Base-by-base conservation (phyloP, 2,329 filamentous ascomycete genomes). In the Lachnellula arida region DNA sequence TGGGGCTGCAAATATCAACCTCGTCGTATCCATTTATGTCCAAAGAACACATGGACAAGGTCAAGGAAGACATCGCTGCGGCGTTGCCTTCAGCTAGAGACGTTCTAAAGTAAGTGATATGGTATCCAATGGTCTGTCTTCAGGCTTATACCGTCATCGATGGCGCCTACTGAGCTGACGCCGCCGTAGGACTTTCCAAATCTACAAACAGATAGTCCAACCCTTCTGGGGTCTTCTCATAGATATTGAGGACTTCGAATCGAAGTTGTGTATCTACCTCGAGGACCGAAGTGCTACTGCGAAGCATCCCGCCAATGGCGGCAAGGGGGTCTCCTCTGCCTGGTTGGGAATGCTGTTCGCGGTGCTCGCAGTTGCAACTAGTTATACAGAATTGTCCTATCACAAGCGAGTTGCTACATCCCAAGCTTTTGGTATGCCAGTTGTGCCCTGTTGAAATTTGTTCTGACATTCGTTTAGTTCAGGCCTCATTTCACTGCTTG, bases 1-100 rank as follows among this genome's bases (percentile, higher is more conserved):
- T 86, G 23, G 84, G 84, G 14, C 73, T 87, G 37, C 83, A 87
- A 65, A 85, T 82, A 55, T 85, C 82, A 35, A 59, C 64, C 8
- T 83, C 84, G 32, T 82, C 84, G 2, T 87, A 86, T 64, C 84
- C 84, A 25, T 76, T 87, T 64, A 87, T 86, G 84, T 86, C 84
- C 7, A 75, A 79, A 17, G 76, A 78, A 34, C 82, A 86, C 58
- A 76, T 87, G 40, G 80, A 85, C 60, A 76, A 75, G 51, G 71
- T 86, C 57, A 82, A 82, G 0, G 73, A 77, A 25, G 84, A 87
- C 57, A 86, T 86, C 48, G 79, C 79, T 2, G 73, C 77, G 6
- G 82, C 86, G 65, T 73, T 87, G 19, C 84, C 84, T 2, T 84
- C 83, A 0, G 83, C 86, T 62, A 73, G 83, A 37, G 84, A 87